Evolutionary conservation across 495 filamentous ascomycete genomes (phyloP).

Genomic region (Aspergillus saccharolyticus): DNA sequence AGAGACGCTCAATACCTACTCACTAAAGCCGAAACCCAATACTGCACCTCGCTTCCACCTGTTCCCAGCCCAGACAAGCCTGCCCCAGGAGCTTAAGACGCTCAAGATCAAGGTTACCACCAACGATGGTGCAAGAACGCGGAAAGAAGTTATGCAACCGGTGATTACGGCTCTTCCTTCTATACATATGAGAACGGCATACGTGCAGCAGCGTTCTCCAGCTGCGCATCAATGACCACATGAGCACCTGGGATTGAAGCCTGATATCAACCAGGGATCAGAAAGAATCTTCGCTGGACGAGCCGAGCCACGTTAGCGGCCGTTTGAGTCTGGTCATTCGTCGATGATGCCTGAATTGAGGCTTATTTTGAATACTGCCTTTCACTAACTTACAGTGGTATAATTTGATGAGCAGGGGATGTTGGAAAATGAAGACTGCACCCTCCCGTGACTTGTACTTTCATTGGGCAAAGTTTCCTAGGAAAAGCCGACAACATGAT

Average conservation of each 20-base stretch:
- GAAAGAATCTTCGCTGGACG: background rate
- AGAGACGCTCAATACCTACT: slow-evolving; percentile 32
- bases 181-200: slow-evolving; percentile 18
- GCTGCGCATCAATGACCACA: background rate
- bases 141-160: slow-evolving; percentile 21
- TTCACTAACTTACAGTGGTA: background rate
- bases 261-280: background rate
- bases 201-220: background rate
- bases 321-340: background rate
- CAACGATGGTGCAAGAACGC: slow-evolving; percentile 2
- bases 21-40: slow-evolving; percentile 28
- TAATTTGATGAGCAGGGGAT: background rate
- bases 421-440: too few relatives aligned
- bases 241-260: background rate
- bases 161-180: slow-evolving; percentile 39
- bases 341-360: background rate
- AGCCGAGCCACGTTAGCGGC: too few relatives aligned
- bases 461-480: background rate
- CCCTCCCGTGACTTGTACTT: too few relatives aligned
- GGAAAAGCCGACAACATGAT: background rate
- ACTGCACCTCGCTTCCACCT: slow-evolving; percentile 33
- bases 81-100: slow-evolving; percentile 20
- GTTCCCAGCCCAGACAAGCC: slow-evolving; percentile 26
- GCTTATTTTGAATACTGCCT: background rate
- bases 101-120: slow-evolving; percentile 5